Percentiles rank a stretch among this genome's conserved stretches.
These are phyloP conservation scores for Aphanomyces astaci DNA, from an alignment of 352 stramenopile genomes.

Conservation along the genomic window DNA sequence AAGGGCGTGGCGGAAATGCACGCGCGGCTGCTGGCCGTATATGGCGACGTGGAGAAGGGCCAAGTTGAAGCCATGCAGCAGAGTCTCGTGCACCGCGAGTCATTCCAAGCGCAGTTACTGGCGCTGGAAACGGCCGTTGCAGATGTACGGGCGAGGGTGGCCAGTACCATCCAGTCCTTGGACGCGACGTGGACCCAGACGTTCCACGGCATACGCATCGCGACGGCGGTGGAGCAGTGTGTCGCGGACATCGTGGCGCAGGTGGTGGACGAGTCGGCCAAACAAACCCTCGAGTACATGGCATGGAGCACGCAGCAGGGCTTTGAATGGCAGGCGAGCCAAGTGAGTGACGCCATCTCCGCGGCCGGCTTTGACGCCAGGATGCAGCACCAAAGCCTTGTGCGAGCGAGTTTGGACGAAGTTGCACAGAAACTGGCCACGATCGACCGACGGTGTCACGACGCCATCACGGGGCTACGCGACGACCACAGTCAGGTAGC, in stretches of 20 bases:
- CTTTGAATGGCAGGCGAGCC: background rate
- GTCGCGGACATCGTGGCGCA: background rate
- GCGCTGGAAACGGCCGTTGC: background rate
- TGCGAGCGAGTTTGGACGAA: background rate
- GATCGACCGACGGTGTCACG: background rate
- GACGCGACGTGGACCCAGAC: background rate
- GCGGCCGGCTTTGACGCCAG: background rate
- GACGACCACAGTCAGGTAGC: background rate
- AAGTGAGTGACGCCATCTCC: background rate
- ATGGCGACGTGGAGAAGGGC: background rate
- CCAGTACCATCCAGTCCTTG: background rate
- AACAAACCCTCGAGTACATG: background rate
- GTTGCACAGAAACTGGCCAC: background rate
- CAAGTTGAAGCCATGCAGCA: background rate
- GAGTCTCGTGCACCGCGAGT: background rate
- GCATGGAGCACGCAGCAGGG: background rate
- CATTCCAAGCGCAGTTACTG: background rate
- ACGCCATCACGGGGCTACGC: background rate
- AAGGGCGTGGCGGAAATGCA: conserved; percentile 7
- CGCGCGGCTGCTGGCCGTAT: background rate
- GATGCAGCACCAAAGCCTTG: background rate
- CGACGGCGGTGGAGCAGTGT: background rate
- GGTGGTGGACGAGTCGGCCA: background rate
- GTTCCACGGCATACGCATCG: background rate
- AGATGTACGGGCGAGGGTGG: background rate